phyloP scores from a whole-genome alignment of 257 asterid species.

The Mitragyna speciosa region DNA sequence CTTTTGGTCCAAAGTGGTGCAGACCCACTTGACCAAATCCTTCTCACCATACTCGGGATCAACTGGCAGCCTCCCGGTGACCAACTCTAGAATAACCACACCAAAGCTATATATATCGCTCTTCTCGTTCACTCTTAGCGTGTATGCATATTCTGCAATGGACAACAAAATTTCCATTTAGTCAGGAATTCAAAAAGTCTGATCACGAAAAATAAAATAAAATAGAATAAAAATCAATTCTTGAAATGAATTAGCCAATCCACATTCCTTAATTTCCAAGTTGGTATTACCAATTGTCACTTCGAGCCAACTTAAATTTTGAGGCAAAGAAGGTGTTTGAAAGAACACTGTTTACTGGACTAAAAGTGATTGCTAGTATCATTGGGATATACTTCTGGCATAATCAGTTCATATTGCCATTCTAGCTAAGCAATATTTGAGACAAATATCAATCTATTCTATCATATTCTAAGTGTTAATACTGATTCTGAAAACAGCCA shows the following conservation, averaged over 20 bases:
- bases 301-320: not conserved
- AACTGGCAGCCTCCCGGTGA: constrained; percentile 68
- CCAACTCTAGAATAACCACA: constrained; percentile 75
- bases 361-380: not conserved
- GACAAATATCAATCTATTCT: not conserved
- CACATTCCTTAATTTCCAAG: not conserved
- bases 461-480: not conserved
- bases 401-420: not conserved
- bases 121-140: constrained; percentile 91
- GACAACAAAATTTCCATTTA: not conserved
- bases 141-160: constrained; percentile 81
- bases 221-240: not conserved
- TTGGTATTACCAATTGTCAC: not conserved
- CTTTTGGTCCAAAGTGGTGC: constrained; percentile 81
- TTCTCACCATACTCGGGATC: constrained; percentile 94
- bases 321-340: not conserved
- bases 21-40: constrained; percentile 90
- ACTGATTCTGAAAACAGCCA: not conserved
- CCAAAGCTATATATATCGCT: constrained; percentile 95
- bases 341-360: not conserved
- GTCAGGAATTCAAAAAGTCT: not conserved
- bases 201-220: too few species aligned
- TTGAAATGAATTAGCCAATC: not conserved
- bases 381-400: not conserved
- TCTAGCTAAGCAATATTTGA: not conserved